Percentiles rank a stretch among this genome's conserved stretches.
phyloP scores from a whole-genome alignment of 495 filamentous ascomycete species.

The Parathielavia hyrcaniae region DNA sequence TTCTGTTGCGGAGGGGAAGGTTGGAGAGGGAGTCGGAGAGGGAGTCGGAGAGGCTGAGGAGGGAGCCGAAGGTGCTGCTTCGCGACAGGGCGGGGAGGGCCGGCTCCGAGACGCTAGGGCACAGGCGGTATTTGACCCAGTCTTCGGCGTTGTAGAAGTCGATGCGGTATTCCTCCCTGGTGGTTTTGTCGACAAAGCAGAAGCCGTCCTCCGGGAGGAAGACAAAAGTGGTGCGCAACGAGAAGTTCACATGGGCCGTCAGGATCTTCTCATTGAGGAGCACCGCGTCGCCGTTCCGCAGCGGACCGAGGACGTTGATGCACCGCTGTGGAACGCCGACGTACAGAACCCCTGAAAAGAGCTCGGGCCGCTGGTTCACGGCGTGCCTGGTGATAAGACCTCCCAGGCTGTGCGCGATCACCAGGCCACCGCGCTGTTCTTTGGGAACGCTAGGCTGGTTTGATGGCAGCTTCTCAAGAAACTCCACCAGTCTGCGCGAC shows the following conservation, averaged over 20 bases:
- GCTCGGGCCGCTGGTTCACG: slow-evolving; percentile 77
- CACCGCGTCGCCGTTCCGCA: slow-evolving; percentile 87
- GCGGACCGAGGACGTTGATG: slow-evolving; percentile 83
- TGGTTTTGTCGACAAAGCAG: slow-evolving; percentile 81
- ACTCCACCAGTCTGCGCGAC: slow-evolving; percentile 60
- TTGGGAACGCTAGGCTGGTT: slow-evolving; percentile 51
- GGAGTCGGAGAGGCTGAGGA: slow-evolving; percentile 38
- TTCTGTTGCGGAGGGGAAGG: slow-evolving; percentile 29
- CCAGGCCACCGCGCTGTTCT: slow-evolving; percentile 60
- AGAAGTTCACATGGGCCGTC: slow-evolving; percentile 92
- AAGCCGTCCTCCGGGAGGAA: slow-evolving; percentile 82
- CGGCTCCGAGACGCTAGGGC: slow-evolving; percentile 63
- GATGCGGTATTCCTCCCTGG: slow-evolving; percentile 72
- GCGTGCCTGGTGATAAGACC: slow-evolving; percentile 86
- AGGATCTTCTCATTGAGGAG: slow-evolving; percentile 83
- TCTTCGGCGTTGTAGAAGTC: slow-evolving; percentile 76
- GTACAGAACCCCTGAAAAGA: slow-evolving; percentile 82
- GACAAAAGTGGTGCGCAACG: slow-evolving; percentile 76
- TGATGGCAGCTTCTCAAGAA: slow-evolving; percentile 66
- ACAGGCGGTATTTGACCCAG: slow-evolving; percentile 75
- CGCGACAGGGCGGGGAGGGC: slow-evolving; percentile 46
- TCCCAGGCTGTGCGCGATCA: slow-evolving; percentile 86
- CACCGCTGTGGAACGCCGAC: slow-evolving; percentile 80
- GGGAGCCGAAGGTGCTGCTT: slow-evolving; percentile 34
- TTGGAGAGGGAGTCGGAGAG: slow-evolving; percentile 31